phyloP scores from a whole-genome alignment of 345 rosid genomes.

The Eucalyptus marginata region DNA sequence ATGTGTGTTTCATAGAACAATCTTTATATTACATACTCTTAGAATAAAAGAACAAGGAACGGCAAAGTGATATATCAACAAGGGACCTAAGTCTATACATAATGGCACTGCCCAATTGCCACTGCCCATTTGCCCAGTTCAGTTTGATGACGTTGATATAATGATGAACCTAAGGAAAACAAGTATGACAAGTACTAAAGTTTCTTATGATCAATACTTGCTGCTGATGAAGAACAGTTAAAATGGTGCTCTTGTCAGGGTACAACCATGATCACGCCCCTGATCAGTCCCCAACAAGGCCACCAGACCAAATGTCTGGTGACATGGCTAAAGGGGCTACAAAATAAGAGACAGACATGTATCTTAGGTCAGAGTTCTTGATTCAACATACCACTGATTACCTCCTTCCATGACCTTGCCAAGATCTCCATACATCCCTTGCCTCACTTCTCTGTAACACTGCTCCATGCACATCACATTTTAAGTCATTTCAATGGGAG shows the following conservation, averaged over 20 bases:
- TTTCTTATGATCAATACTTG: background rate
- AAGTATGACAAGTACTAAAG: background rate
- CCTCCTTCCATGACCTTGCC: conserved; percentile 75
- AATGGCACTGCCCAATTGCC: background rate
- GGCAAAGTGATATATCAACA: background rate
- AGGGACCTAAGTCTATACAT: background rate
- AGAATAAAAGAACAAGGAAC: background rate
- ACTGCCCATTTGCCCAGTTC: background rate
- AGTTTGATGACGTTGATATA: background rate
- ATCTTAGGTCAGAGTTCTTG: background rate
- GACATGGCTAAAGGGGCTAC: background rate
- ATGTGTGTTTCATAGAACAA: background rate
- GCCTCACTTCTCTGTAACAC: conserved; percentile 64
- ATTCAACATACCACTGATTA: conserved; percentile 59
- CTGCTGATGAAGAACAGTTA: background rate
- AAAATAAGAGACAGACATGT: background rate
- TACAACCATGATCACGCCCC: background rate
- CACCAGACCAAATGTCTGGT: background rate
- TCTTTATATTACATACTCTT: background rate
- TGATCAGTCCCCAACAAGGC: background rate
- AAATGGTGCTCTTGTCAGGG: background rate
- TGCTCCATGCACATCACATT: background rate
- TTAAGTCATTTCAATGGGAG: background rate
- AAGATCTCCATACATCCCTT: conserved; percentile 58
- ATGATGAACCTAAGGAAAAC: background rate